These are phyloP conservation scores for Penicillium paradoxum DNA, from an alignment of 495 filamentous ascomycete species.

Conservation along the genomic window DNA sequence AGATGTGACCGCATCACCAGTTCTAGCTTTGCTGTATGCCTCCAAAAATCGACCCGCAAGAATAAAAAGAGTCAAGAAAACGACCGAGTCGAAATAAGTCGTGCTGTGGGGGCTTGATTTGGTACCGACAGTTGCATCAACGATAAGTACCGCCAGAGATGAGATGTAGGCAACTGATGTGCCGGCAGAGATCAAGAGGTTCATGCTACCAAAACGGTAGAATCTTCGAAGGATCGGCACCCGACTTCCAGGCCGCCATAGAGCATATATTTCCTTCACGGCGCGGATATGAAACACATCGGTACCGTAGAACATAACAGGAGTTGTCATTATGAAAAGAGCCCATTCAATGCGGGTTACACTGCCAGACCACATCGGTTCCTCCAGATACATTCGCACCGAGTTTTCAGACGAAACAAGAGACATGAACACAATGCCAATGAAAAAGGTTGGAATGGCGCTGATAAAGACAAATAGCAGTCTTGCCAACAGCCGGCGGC, in stretches of 20 bases:
- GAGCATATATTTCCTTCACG: slow-evolving; percentile 67
- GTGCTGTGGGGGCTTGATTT: slow-evolving; percentile 43
- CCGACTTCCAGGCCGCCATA: slow-evolving; percentile 78
- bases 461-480: slow-evolving; percentile 65
- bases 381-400: slow-evolving; percentile 59
- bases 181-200: slow-evolving; percentile 83
- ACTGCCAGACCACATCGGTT: slow-evolving; percentile 63
- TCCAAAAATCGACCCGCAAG: slow-evolving; percentile 77
- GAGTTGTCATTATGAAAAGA: slow-evolving; percentile 80
- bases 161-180: slow-evolving; percentile 86
- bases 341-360: slow-evolving; percentile 77
- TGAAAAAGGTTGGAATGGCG: slow-evolving; percentile 81
- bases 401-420: slow-evolving; percentile 58
- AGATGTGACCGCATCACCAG: slow-evolving; percentile 80
- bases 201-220: slow-evolving; percentile 95
- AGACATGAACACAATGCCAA: slow-evolving; percentile 90
- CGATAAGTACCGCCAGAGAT: slow-evolving; percentile 72
- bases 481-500: slow-evolving; percentile 55
- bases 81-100: slow-evolving; percentile 91
- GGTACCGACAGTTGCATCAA: slow-evolving; percentile 50
- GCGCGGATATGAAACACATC: slow-evolving; percentile 81
- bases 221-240: slow-evolving; percentile 73
- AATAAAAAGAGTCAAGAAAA: slow-evolving; percentile 90
- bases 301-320: slow-evolving; percentile 83
- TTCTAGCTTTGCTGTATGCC: slow-evolving; percentile 87